Conservation (phyloP, 2,329 filamentous ascomycete species). For the Graphilbum ipis-grandicollis region DNA sequence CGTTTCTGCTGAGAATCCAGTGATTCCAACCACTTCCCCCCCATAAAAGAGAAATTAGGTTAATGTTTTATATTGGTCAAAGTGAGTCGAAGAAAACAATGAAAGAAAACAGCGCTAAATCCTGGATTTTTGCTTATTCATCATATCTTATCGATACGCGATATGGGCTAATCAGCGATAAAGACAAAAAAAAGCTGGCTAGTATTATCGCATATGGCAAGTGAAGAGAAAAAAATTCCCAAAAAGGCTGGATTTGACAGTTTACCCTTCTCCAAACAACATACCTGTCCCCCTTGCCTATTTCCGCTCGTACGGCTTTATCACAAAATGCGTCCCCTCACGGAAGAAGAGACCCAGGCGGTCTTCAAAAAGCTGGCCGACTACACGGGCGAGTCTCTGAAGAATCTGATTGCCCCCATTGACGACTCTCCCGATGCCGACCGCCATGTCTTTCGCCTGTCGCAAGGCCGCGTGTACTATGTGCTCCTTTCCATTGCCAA, state of each 20-base stretch:
- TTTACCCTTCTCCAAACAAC: no score
- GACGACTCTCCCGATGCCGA: conserved; percentile 51
- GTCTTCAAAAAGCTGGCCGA: conserved; percentile 87
- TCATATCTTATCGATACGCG: neutral
- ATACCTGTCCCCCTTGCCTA: no score
- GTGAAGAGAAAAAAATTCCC: no score
- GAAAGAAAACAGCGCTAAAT: no score
- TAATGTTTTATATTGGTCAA: no score
- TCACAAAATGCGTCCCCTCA: conserved; percentile 15
- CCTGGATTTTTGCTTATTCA: no score
- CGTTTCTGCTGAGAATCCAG: no score
- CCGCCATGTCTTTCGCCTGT: conserved; percentile 72
- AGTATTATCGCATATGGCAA: neutral
- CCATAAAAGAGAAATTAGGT: no score
- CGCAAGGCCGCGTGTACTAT: conserved; percentile 70
- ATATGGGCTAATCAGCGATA: neutral
- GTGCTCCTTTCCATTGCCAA: conserved; percentile 81
- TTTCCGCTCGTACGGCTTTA: no score
- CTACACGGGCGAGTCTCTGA: conserved; percentile 77
- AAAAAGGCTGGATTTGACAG: no score
- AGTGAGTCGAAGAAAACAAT: no score
- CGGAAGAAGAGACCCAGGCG: conserved; percentile 23
- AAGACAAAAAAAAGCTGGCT: neutral
- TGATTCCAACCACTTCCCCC: no score
- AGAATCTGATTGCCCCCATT: conserved; percentile 63